These are phyloP conservation scores for Podaxis carcinomalis DNA, from an alignment of 768 basidiomycete genomes.

Conservation along the genomic window DNA sequence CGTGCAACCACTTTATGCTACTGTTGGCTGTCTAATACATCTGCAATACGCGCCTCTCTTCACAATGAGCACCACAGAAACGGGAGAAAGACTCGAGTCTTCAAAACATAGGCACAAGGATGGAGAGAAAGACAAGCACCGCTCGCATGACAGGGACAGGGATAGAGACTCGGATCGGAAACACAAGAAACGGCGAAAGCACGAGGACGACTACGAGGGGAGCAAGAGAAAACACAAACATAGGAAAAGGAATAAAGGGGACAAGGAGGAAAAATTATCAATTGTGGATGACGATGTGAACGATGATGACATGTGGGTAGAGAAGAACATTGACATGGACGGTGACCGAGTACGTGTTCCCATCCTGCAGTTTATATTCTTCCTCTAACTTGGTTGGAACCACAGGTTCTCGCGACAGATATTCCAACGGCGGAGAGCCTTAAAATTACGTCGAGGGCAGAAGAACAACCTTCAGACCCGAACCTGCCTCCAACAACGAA, in stretches of 20 bases:
- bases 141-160: constrained; percentile 16
- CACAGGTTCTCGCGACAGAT: constrained; percentile 59
- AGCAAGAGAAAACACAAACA: constrained; percentile 30
- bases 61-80: constrained; percentile 1
- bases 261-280: constrained; percentile 36
- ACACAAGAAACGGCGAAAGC: constrained; percentile 52
- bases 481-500: constrained; percentile 41
- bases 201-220: constrained; percentile 34
- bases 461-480: constrained; percentile 37
- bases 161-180: constrained; percentile 40
- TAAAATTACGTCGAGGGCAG: constrained; percentile 59
- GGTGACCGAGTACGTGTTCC: constrained; percentile 59
- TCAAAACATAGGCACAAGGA: constrained; percentile 17
- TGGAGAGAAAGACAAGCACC: constrained; percentile 27
- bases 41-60: background rate
- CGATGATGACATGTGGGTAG: constrained; percentile 80
- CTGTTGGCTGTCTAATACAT: background rate
- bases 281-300: constrained; percentile 71
- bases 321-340: constrained; percentile 80
- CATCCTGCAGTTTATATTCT: background rate
- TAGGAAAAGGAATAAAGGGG: constrained; percentile 37
- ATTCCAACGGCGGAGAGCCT: constrained; percentile 77
- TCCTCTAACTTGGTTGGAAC: constrained; percentile 1
- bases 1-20: background rate
- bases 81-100: constrained; percentile 29